Evolutionary conservation across 2,329 filamentous ascomycete genomes (phyloP).

Genomic region (Xylaria sp.): DNA sequence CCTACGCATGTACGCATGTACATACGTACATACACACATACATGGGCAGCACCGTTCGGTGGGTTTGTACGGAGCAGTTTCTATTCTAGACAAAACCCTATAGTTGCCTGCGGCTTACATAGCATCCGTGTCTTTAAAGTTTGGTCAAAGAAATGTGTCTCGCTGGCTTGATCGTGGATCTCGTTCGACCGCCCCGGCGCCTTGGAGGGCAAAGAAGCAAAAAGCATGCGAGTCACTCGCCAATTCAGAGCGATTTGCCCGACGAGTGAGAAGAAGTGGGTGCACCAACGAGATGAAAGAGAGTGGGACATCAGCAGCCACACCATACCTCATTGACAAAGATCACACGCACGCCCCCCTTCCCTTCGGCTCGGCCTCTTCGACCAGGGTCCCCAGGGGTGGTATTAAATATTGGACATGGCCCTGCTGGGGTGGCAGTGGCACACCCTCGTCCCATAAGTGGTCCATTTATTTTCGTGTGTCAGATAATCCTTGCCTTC

Average conservation of each 20-base stretch:
- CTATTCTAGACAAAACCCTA: conserved; percentile 11
- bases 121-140: conserved; percentile 9
- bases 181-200: conserved; percentile 30
- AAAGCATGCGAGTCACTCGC: conserved; percentile 40
- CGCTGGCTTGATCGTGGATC: conserved; percentile 25
- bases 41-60: conserved; percentile 10
- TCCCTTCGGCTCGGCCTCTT: conserved; percentile 26
- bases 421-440: conserved; percentile 30
- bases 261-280: conserved; percentile 29
- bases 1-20: too few species aligned
- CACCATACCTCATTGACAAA: conserved; percentile 19
- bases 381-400: conserved; percentile 26
- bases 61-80: conserved; percentile 9
- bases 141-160: conserved; percentile 19
- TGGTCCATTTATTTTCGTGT: conserved; percentile 50
- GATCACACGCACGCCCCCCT: conserved; percentile 37
- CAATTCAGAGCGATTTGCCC: conserved; percentile 38
- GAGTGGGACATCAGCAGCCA: conserved; percentile 36
- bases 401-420: conserved; percentile 37
- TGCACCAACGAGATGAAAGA: conserved; percentile 32
- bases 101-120: background rate
- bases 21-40: too few species aligned
- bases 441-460: conserved; percentile 33
- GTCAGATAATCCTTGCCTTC: conserved; percentile 54
- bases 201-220: conserved; percentile 27